Evolutionary conservation across 2,329 filamentous ascomycete genomes (phyloP).

Genomic region (Dryadomyces quercus-mongolicae): DNA sequence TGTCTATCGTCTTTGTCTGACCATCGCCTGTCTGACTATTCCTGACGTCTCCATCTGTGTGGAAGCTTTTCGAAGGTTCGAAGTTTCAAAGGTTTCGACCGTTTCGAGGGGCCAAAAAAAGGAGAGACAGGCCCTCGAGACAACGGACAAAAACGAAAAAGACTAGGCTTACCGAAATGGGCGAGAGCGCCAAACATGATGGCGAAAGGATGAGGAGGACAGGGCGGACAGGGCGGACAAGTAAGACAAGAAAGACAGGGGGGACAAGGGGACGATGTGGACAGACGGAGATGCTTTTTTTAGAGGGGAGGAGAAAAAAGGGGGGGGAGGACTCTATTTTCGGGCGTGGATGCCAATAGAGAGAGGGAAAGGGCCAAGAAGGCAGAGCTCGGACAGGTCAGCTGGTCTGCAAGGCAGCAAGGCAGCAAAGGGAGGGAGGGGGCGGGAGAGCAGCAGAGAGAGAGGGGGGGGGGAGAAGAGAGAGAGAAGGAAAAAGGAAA

Average conservation of each 20-base stretch:
- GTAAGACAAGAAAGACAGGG: neutral
- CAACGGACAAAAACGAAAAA: neutral
- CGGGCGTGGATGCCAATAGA: too few species aligned
- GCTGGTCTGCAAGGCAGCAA: neutral
- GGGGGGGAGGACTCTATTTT: neutral
- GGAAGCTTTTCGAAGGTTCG: neutral
- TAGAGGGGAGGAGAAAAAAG: neutral
- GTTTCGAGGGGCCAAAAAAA: neutral
- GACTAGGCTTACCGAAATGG: conserved; percentile 24
- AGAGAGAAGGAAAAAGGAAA: neutral
- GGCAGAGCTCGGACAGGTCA: too few species aligned
- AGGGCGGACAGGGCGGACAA: neutral
- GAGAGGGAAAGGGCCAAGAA: too few species aligned
- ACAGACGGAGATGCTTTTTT: neutral
- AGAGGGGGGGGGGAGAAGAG: neutral
- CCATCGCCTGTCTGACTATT: neutral
- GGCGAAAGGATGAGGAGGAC: neutral
- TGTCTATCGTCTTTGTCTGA: too few species aligned
- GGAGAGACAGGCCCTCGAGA: neutral
- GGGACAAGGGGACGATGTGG: neutral
- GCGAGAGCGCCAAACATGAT: conserved; percentile 32
- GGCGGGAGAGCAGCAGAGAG: neutral
- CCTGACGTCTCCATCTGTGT: neutral
- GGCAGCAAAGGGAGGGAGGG: neutral
- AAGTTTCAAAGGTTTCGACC: neutral